Conservation (phyloP, 2,329 filamentous ascomycete genomes). For the Diplocarpon mali region DNA sequence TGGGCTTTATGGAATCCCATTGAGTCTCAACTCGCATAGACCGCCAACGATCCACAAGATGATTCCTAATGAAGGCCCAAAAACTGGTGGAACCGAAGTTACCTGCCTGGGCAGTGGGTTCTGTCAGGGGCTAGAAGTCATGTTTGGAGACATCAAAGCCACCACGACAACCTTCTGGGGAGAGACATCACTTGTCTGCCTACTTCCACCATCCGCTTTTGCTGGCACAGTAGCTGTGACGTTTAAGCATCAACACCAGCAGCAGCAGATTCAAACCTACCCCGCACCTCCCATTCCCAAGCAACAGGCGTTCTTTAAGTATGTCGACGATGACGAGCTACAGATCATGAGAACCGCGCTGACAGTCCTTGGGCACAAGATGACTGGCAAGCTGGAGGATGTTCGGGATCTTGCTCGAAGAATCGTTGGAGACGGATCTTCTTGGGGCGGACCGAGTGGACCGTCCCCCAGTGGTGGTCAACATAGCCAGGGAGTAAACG, state of each 20-base stretch:
- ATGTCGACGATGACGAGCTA: slow-evolving; percentile 60
- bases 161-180: slow-evolving; percentile 55
- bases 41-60: slow-evolving; percentile 67
- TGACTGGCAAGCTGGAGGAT: slow-evolving; percentile 51
- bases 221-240: slow-evolving; percentile 49
- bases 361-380: slow-evolving; percentile 52
- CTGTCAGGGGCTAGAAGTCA: slow-evolving; percentile 67
- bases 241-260: slow-evolving; percentile 41
- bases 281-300: slow-evolving; percentile 35
- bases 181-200: slow-evolving; percentile 50
- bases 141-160: slow-evolving; percentile 63
- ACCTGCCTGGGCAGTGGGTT: slow-evolving; percentile 75
- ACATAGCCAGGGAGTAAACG: slow-evolving; percentile 34
- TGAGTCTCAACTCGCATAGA: slow-evolving; percentile 39
- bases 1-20: slow-evolving; percentile 39
- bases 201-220: slow-evolving; percentile 47
- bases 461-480: slow-evolving; percentile 34
- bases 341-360: slow-evolving; percentile 57
- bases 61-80: slow-evolving; percentile 72
- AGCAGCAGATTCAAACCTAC: slow-evolving; percentile 33
- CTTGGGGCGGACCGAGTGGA: slow-evolving; percentile 36
- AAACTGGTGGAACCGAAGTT: slow-evolving; percentile 75
- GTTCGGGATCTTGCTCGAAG: slow-evolving; percentile 49
- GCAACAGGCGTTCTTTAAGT: slow-evolving; percentile 53
- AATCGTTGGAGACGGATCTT: slow-evolving; percentile 41